phyloP scores from a whole-genome alignment of 768 basidiomycete genomes.

The Lentinula sp. region DNA sequence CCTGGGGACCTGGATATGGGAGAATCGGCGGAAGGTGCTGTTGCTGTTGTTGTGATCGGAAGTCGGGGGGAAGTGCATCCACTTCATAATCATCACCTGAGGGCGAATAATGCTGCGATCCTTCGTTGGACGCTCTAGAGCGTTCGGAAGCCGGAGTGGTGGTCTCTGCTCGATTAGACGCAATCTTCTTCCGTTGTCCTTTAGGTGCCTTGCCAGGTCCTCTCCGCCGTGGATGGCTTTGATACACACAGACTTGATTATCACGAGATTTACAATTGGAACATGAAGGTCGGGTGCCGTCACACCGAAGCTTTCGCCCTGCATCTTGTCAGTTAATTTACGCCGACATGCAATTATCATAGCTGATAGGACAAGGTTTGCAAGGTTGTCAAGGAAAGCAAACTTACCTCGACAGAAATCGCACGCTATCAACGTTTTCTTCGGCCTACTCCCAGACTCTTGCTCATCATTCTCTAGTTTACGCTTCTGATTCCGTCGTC shows the following conservation, averaged over 20 bases:
- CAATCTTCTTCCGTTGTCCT: constrained; percentile 37
- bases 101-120: constrained; percentile 3
- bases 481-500: constrained; percentile 19
- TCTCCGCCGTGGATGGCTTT: constrained; percentile 39
- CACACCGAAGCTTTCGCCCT: constrained; percentile 76
- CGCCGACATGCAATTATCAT: not conserved
- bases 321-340: not conserved
- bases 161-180: not conserved
- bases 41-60: constrained; percentile 21
- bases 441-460: constrained; percentile 18
- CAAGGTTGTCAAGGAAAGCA: not conserved
- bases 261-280: constrained; percentile 54
- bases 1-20: not conserved
- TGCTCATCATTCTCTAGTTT: constrained; percentile 17
- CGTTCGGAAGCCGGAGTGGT: not conserved
- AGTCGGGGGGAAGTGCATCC: constrained; percentile 20
- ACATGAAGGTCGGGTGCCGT: constrained; percentile 59
- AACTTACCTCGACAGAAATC: constrained; percentile 68
- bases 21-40: constrained; percentile 18
- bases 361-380: not conserved
- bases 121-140: constrained; percentile 12
- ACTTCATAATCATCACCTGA: constrained; percentile 15
- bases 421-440: constrained; percentile 63
- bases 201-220: constrained; percentile 75
- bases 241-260: constrained; percentile 15